A percentile compares a stretch with the other conserved stretches of the same genome.
phyloP scores from a whole-genome alignment of 257 asterid genomes.

The Mentha longifolia region DNA sequence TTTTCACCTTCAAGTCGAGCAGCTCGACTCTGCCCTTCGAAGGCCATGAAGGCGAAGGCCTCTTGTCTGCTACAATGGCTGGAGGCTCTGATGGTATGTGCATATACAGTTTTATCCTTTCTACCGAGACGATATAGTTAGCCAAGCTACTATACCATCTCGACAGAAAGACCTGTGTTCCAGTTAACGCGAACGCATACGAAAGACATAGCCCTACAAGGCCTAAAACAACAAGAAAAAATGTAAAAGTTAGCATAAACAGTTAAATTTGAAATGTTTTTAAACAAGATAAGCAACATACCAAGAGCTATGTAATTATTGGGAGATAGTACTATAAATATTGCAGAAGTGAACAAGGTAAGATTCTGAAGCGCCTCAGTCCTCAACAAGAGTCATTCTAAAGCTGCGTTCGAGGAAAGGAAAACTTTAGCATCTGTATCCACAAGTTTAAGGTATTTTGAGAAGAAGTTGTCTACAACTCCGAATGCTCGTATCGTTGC shows the following conservation, averaged over 20 bases:
- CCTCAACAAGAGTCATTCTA: slow-evolving; percentile 76
- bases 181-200: slow-evolving; percentile 62
- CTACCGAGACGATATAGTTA: slow-evolving; percentile 68
- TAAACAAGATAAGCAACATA: too few relatives aligned
- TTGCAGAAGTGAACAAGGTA: slow-evolving; percentile 65
- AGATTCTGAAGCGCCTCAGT: slow-evolving; percentile 74
- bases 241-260: too few relatives aligned
- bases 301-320: slow-evolving; percentile 61
- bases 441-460: slow-evolving; percentile 60
- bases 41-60: slow-evolving; percentile 78
- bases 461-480: slow-evolving; percentile 53
- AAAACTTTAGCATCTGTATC: slow-evolving; percentile 74
- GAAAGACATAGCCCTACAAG: slow-evolving; percentile 81
- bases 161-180: slow-evolving; percentile 58
- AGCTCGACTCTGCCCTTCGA: slow-evolving; percentile 62
- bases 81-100: slow-evolving; percentile 69
- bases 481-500: slow-evolving; percentile 70
- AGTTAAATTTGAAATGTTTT: too few relatives aligned
- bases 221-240: too few relatives aligned
- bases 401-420: slow-evolving; percentile 60
- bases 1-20: slow-evolving; percentile 57
- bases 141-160: slow-evolving; percentile 70
- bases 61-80: slow-evolving; percentile 52
- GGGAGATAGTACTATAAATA: slow-evolving; percentile 54
- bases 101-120: slow-evolving; percentile 80